Base-by-base conservation (phyloP, 1,139 yeast genomes). In the Pichia sp. region DNA sequence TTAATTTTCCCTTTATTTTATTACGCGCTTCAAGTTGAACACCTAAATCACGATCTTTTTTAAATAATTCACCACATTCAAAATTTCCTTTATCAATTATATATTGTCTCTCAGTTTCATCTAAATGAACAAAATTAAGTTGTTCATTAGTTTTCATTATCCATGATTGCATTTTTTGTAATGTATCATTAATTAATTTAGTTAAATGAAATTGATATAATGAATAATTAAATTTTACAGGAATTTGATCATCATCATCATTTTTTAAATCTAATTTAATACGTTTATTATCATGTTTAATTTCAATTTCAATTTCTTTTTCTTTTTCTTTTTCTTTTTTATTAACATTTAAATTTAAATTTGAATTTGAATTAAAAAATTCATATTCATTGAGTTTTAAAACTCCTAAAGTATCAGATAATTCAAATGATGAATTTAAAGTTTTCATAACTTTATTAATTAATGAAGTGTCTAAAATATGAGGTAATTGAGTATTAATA, bases 51-150 rank as follows among this genome's bases (percentile, higher is more conserved):
- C 78, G 71, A 11, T 73, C 61, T 40, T 68, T 66, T 43, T 69
- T 69, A 57, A 76, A 82, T 24, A 63, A 57, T 3, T 59, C 63
- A 0, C 81, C 83, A 22, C 80, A 73, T 22, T 62, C 57, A 2
- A 64, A 69, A 54, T 79, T 75, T 35, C 61, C 50, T 1, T 58
- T 60, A 58, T 83, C 92, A 35, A 74, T 64, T 12, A 62, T 56
- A 6, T 65, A 53, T 53, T 82, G 87, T 41, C 79, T 63, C 28
- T 63, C 56, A 0, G 82, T 73, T 50, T 80, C 82, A 27, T 61
- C 59, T 3, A 58, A 42, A 49, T 78, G 67, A 6, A 68, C 59
- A 1, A 56, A 53, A 1, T 64, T 60, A 3, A 79, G 48, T 4
- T 57, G 49, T 4, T 51, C 48, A 5, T 59, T 55, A 11, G 64